Evolutionary conservation across 495 filamentous ascomycete species (phyloP), one percentile per base, ranked within the genome.

Genomic region (Bombardia bombarda): DNA sequence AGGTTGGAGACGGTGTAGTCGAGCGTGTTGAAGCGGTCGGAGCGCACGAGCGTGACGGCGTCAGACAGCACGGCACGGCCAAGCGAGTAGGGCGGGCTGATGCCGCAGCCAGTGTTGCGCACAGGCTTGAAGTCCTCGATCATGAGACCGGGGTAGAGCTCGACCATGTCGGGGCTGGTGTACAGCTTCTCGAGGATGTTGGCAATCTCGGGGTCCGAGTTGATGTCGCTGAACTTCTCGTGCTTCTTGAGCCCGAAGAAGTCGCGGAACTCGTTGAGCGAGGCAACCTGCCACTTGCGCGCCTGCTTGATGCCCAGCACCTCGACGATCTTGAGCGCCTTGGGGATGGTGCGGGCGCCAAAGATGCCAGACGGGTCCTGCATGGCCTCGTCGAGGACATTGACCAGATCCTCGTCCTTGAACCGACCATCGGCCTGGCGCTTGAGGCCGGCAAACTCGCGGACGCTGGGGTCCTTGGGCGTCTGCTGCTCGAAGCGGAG

Each of bases 231-330:
- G 50, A 93, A 93, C 0, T 77, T 83, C 46, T 78, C 65, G 58
- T 88, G 75, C 8, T 71, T 72, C 41, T 75, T 69, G 32, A 90
- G 64, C 14, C 75, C 77, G 60, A 89, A 87, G 62, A 82, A 87
- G 36, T 78, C 63, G 21, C 87, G 75, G 63, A 93, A 87, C 58
- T 93, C 86, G 54, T 93, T 93, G 33, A 90, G 61, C 3, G 83
- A 80, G 7, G 80, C 82, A 23, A 89, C 53, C 42, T 83, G 82
- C 87, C 86, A 90, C 4, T 75, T 68, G 7, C 87, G 80, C 1
- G 80, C 79, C 51, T 93, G 86, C 47, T 80, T 71, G 40, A 90
- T 90, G 28, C 86, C 86, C 1, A 90, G 70, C 19, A 87, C 73
- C 52, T 93, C 87, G 18, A 90, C 72, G 9, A 73, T 70, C 47